These are phyloP conservation scores for Arabis alpina DNA, from an alignment of 345 rosid species.

Conservation along the genomic window DNA sequence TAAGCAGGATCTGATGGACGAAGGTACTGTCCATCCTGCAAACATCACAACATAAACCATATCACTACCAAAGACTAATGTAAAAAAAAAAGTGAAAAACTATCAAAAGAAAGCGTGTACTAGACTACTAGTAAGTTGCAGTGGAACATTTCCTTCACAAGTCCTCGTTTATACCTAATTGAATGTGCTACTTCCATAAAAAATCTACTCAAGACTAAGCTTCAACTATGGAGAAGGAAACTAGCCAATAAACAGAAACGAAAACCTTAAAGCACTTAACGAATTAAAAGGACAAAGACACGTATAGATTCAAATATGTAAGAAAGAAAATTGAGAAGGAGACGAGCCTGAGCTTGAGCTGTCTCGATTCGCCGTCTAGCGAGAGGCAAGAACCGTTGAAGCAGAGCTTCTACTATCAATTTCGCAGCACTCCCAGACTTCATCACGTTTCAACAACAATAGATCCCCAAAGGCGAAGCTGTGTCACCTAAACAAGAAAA, in stretches of 20 bases:
- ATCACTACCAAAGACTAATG: constrained; percentile 24
- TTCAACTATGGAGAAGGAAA: constrained; percentile 19
- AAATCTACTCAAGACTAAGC: constrained; percentile 20
- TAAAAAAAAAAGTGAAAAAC: background rate
- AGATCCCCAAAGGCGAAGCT: constrained; percentile 28
- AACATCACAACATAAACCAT: constrained; percentile 31
- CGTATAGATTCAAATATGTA: constrained; percentile 25
- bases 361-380: constrained; percentile 98
- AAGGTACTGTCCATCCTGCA: constrained; percentile 96
- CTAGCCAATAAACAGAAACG: constrained; percentile 10
- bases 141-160: background rate
- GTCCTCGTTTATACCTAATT: background rate
- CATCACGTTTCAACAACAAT: constrained; percentile 48
- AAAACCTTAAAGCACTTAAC: background rate
- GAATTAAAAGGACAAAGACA: background rate
- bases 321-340: constrained; percentile 28
- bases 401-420: constrained; percentile 91
- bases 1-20: constrained; percentile 97
- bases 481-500: background rate
- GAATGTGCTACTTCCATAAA: constrained; percentile 15
- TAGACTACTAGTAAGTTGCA: too few relatives aligned
- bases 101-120: too few relatives aligned
- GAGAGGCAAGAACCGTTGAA: constrained; percentile 95
- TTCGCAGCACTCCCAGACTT: constrained; percentile 95
- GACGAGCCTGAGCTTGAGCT: constrained; percentile 90